Conservation (phyloP, 345 rosid genomes). For the Euphorbia peplus region DNA sequence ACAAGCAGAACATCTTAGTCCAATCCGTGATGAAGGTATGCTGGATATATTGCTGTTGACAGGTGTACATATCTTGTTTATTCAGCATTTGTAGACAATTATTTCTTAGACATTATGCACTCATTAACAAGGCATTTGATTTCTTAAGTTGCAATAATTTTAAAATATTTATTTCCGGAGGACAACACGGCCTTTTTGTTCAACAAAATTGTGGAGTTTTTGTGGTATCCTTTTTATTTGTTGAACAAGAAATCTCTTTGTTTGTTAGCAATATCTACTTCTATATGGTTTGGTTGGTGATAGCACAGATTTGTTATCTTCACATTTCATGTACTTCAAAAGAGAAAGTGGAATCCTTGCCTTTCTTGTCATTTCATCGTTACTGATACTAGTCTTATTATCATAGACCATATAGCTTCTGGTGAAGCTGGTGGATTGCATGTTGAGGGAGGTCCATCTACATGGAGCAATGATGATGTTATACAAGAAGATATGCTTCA, state of each 20-base stretch:
- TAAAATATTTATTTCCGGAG: neutral
- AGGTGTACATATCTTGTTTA: neutral
- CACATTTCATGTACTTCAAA: neutral
- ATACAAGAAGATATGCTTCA: conserved; percentile 49
- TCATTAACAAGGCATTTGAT: neutral
- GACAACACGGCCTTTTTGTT: neutral
- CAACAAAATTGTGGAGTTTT: neutral
- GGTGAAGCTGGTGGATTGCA: conserved; percentile 36
- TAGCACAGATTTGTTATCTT: neutral
- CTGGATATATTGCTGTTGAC: neutral
- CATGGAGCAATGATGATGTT: conserved; percentile 26
- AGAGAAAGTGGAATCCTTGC: neutral
- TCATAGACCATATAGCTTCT: conserved; percentile 24
- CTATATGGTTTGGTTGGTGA: neutral
- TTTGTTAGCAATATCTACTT: neutral
- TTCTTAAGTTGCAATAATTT: neutral
- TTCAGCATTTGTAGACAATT: neutral
- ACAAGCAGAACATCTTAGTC: conserved; percentile 32
- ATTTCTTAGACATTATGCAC: neutral
- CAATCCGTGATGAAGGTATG: conserved; percentile 52
- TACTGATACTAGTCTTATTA: neutral
- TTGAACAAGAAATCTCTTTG: neutral
- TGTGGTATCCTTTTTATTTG: neutral
- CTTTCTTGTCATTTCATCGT: neutral
- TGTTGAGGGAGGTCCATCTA: conserved; percentile 31